phyloP scores from a whole-genome alignment of 441 rosid species.

The Syzygium malaccense region DNA sequence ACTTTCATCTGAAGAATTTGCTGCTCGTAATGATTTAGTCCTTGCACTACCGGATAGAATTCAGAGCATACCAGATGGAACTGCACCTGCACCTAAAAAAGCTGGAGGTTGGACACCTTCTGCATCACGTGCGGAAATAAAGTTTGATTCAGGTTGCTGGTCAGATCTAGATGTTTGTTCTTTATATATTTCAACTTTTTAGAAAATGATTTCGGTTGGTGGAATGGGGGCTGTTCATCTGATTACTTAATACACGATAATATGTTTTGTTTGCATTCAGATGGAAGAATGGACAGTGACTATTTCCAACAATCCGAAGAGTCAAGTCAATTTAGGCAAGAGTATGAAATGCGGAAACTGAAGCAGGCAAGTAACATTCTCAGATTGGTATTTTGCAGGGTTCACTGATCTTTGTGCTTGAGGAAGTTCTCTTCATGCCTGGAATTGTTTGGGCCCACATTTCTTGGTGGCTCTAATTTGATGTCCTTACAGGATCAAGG shows the following conservation, averaged over 20 bases:
- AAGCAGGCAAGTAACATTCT: conserved; percentile 54
- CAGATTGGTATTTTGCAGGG: not conserved
- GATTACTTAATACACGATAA: not conserved
- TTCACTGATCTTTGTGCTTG: not conserved
- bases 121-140: conserved; percentile 69
- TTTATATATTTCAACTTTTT: conserved; percentile 1
- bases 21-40: conserved; percentile 89
- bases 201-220: not conserved
- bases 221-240: not conserved
- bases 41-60: conserved; percentile 90
- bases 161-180: not conserved
- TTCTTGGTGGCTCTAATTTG: not conserved
- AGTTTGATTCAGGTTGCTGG: conserved; percentile 77
- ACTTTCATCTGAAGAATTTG: conserved; percentile 75
- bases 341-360: conserved; percentile 81
- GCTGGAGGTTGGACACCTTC: conserved; percentile 74
- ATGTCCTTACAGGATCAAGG: conserved; percentile 70
- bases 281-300: conserved; percentile 72
- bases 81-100: conserved; percentile 71
- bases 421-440: not conserved
- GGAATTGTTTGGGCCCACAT: not conserved
- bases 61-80: conserved; percentile 88
- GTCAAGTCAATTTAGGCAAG: conserved; percentile 77
- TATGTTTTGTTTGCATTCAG: conserved; percentile 17
- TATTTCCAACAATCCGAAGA: conserved; percentile 75